These are phyloP conservation scores for Penicillium paneum DNA, from an alignment of 2,329 filamentous ascomycete species.

Conservation along the genomic window DNA sequence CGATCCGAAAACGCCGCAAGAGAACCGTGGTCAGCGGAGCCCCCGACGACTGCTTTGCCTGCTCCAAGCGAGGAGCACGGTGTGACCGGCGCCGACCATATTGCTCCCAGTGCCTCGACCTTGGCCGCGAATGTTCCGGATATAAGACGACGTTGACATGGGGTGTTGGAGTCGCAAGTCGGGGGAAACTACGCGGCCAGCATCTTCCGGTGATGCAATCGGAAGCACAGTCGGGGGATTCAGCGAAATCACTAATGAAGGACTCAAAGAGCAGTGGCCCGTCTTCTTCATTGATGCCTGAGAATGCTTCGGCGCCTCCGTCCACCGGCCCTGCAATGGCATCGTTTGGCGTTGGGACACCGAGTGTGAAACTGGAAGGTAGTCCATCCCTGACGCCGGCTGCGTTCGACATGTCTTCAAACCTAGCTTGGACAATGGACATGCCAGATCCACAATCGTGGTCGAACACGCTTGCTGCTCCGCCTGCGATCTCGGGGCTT, in stretches of 20 bases:
- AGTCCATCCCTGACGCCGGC: conserved; percentile 7
- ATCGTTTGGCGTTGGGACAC: conserved; percentile 1
- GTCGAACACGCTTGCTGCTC: conserved; percentile 14
- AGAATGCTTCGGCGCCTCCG: conserved; percentile 6
- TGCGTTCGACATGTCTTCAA: conserved; percentile 13
- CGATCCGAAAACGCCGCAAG: conserved; percentile 69
- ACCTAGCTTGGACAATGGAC: conserved; percentile 22
- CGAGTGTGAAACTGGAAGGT: conserved; percentile 11
- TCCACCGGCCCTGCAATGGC: conserved; percentile 1
- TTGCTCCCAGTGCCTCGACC: conserved; percentile 88
- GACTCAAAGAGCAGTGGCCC: conserved; percentile 9
- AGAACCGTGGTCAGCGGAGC: conserved; percentile 85
- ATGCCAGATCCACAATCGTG: conserved; percentile 24
- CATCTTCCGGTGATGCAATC: conserved; percentile 61
- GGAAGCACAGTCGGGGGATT: conserved; percentile 39
- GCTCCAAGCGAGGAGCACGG: conserved; percentile 74
- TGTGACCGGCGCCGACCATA: conserved; percentile 92
- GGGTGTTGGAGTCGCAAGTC: conserved; percentile 92
- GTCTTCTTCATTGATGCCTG: conserved; percentile 8
- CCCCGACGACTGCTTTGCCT: conserved; percentile 92
- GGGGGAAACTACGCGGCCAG: conserved; percentile 87
- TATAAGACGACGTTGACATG: conserved; percentile 97
- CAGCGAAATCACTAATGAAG: conserved; percentile 11
- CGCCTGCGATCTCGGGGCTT: conserved; percentile 23
- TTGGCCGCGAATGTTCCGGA: conserved; percentile 87